Evolutionary conservation across 208 protist genomes (phyloP).

Genomic region (Trichomonas gallinae): DNA sequence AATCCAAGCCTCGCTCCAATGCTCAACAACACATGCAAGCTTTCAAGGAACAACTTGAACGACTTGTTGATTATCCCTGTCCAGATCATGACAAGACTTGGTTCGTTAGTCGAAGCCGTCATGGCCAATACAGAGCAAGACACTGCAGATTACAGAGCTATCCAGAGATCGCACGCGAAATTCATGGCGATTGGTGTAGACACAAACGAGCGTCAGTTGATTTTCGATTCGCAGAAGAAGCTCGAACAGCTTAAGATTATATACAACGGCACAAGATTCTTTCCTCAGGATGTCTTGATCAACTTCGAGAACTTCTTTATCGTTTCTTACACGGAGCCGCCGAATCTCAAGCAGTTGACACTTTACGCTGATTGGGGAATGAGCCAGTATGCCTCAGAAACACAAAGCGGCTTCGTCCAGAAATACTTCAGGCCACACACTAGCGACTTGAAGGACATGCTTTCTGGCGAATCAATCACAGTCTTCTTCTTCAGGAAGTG

Average conservation of each 20-base stretch:
- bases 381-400: neutral
- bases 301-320: neutral
- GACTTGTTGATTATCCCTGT: neutral
- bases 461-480: neutral
- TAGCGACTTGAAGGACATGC: neutral
- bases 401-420: neutral
- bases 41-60: neutral
- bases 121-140: neutral
- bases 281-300: neutral
- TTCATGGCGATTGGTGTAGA: neutral
- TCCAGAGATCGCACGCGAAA: neutral
- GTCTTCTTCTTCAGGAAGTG: neutral
- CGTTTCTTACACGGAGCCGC: neutral
- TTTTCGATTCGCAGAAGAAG: neutral
- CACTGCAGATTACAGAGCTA: neutral
- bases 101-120: neutral
- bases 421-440: neutral
- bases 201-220: neutral
- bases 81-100: neutral
- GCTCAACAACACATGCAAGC: neutral
- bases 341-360: neutral
- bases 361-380: neutral
- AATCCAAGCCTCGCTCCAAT: neutral
- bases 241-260: neutral
- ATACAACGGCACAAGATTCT: neutral